These are phyloP conservation scores for Ogataea populi-albae DNA, from an alignment of 805 yeast species.

Conservation along the genomic window DNA sequence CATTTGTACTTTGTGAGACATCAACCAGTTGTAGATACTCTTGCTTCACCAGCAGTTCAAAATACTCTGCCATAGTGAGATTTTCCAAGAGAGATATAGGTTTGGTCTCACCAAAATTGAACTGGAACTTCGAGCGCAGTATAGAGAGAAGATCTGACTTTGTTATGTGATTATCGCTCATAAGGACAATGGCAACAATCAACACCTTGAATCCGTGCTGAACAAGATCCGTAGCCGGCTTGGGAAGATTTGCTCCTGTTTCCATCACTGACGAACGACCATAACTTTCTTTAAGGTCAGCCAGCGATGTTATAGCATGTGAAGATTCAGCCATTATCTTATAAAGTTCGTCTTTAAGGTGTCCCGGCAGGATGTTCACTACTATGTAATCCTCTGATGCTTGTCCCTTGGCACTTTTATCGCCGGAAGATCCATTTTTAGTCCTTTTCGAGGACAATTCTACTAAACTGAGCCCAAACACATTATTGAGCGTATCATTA, in stretches of 20 bases:
- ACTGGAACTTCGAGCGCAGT: constrained; percentile 23
- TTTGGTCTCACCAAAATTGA: constrained; percentile 22
- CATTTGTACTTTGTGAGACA: constrained; percentile 15
- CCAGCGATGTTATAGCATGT: constrained; percentile 9
- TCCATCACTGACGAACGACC: constrained; percentile 7
- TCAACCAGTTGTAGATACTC: constrained; percentile 27
- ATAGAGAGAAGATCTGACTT: constrained; percentile 26
- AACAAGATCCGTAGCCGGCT: constrained; percentile 21
- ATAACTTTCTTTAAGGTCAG: constrained; percentile 12
- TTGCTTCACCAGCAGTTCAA: constrained; percentile 24
- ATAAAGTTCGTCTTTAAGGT: constrained; percentile 23
- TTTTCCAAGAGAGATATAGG: constrained; percentile 18
- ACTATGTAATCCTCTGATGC: constrained; percentile 26
- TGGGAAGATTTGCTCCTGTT: constrained; percentile 23
- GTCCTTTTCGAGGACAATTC: constrained; percentile 20
- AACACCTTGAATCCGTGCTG: constrained; percentile 29
- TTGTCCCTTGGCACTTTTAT: constrained; percentile 1
- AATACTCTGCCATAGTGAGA: constrained; percentile 21
- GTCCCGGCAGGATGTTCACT: constrained; percentile 19
- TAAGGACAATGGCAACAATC: constrained; percentile 23
- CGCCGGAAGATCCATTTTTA: background rate
- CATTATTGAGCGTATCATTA: constrained; percentile 10
- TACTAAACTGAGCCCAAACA: constrained; percentile 27
- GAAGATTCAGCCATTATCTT: constrained; percentile 10
- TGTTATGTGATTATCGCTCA: constrained; percentile 28